Evolutionary conservation across 495 filamentous ascomycete genomes (phyloP).

Genomic region (Aspergillus biplanus): DNA sequence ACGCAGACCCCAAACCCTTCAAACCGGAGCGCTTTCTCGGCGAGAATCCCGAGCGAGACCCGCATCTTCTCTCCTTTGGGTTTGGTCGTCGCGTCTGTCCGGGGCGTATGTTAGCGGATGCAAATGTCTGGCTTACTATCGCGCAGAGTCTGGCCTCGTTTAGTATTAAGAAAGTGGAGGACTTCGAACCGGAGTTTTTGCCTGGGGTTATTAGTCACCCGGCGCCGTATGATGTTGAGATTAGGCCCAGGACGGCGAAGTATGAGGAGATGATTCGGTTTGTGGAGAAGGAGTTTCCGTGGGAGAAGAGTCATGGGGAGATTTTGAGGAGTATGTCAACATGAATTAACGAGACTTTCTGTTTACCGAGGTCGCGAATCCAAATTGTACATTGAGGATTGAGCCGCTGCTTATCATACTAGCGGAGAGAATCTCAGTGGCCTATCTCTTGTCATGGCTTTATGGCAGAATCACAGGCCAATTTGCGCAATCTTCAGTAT

Average conservation of each 20-base stretch:
- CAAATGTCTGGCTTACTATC: slow-evolving; percentile 40
- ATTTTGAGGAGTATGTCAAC: too few relatives aligned
- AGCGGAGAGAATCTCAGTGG: too few relatives aligned
- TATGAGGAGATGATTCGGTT: slow-evolving; percentile 37
- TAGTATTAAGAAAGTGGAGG: slow-evolving; percentile 36
- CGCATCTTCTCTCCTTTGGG: slow-evolving; percentile 35
- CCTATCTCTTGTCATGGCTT: too few relatives aligned
- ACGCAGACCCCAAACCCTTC: slow-evolving; percentile 38
- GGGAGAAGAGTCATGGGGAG: not conserved
- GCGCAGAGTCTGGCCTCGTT: slow-evolving; percentile 43
- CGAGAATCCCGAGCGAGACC: slow-evolving; percentile 34
- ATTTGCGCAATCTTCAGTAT: too few relatives aligned
- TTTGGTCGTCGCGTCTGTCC: slow-evolving; percentile 47
- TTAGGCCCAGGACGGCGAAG: slow-evolving; percentile 35
- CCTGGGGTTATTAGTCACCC: slow-evolving; percentile 47
- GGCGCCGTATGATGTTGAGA: slow-evolving; percentile 35
- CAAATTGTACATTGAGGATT: too few relatives aligned
- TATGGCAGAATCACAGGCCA: too few relatives aligned
- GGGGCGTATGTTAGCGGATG: slow-evolving; percentile 40
- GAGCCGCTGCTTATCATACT: too few relatives aligned
- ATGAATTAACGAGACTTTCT: too few relatives aligned
- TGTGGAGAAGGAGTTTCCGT: slow-evolving; percentile 43
- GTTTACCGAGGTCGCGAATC: too few relatives aligned
- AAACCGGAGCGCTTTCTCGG: slow-evolving; percentile 41
- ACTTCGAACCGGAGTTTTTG: slow-evolving; percentile 31